Evolutionary conservation across 2,329 filamentous ascomycete species (phyloP).

Genomic region (Colletotrichum noveboracense): DNA sequence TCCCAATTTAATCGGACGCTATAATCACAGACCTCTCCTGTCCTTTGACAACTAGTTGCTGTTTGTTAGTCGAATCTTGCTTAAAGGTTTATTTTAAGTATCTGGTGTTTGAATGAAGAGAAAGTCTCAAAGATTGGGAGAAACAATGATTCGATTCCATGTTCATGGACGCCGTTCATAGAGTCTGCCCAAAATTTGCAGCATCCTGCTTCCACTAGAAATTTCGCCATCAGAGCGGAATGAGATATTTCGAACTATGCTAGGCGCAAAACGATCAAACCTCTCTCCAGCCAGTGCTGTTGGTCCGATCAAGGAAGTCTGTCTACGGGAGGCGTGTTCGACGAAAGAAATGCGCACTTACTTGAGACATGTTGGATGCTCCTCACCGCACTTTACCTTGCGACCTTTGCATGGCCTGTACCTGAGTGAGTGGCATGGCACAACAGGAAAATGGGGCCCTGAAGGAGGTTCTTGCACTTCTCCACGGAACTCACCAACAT

Average conservation of each 20-base stretch:
- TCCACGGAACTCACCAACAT: slow-evolving; percentile 43
- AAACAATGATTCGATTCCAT: neutral
- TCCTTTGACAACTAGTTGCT: slow-evolving; percentile 63
- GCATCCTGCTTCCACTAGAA: neutral
- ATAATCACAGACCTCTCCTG: slow-evolving; percentile 79
- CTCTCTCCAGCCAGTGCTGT: neutral
- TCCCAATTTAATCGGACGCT: slow-evolving; percentile 84
- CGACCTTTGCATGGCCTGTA: slow-evolving; percentile 79
- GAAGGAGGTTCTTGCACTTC: neutral
- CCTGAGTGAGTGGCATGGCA: neutral
- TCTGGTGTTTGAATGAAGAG: neutral
- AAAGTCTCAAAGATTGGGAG: neutral
- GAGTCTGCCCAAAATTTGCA: neutral
- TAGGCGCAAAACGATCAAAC: neutral
- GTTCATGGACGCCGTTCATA: neutral
- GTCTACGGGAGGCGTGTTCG: neutral
- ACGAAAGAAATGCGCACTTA: slow-evolving; percentile 32
- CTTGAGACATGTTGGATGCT: slow-evolving; percentile 75
- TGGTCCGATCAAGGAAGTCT: neutral
- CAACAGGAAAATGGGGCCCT: neutral
- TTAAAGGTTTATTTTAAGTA: neutral
- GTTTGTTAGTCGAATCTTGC: neutral
- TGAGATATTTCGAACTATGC: neutral
- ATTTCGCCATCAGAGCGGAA: neutral
- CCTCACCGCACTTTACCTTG: slow-evolving; percentile 78